Base-by-base conservation (phyloP, 768 basidiomycete genomes). In the Boletus bicolor region DNA sequence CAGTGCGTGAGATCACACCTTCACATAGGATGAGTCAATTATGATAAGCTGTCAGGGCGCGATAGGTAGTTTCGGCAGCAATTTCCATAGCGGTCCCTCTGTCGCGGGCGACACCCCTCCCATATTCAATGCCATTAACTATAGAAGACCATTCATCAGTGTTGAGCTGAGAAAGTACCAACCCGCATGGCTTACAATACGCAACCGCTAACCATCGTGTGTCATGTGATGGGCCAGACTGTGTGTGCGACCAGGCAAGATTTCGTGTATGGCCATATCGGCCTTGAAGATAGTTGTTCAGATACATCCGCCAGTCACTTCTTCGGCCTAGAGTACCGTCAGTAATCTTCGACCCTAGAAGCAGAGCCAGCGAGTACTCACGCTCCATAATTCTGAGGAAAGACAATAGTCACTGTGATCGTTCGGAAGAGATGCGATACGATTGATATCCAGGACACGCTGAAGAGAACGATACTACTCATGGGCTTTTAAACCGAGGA, bases 241-340 rank as follows among this genome's bases (percentile, higher is more conserved):
- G 66, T 32, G 57, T 4, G 42, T 45, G 7, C 7, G 62, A 14
- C 68, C 68, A 70, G n/a, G 66, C 42, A 35, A 72, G 57, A 19
- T 52, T 7, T 52, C 49, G 54, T n/a, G 68, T 65, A 32, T 68
- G 70, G 17, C 68, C 68, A 47, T 70, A 70, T 56, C 70, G 66
- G 7, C 59, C 64, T 53, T 70, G 70, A 36, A 72, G 68, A 35
- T 44, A 70, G 62, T 70, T 70, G 50, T 70, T 70, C 32, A 70
- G 44, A 39, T 62, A 55, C 68, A 70, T 59, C 17, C 68, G 44
- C 68, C 67, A 69, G 55, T 68, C 66, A 38, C 37, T 67, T 46
- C 30, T 58, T 56, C 44, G 57, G 19, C 49, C 67, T 68, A 49
- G n/a, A 45, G 10, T 17, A 36, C n/a, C 0, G 12, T 67, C 39